A percentile compares a stretch with the other conserved stretches of the same genome.
phyloP scores from a whole-genome alignment of 2,329 filamentous ascomycete species.

The Cadophora sp. region DNA sequence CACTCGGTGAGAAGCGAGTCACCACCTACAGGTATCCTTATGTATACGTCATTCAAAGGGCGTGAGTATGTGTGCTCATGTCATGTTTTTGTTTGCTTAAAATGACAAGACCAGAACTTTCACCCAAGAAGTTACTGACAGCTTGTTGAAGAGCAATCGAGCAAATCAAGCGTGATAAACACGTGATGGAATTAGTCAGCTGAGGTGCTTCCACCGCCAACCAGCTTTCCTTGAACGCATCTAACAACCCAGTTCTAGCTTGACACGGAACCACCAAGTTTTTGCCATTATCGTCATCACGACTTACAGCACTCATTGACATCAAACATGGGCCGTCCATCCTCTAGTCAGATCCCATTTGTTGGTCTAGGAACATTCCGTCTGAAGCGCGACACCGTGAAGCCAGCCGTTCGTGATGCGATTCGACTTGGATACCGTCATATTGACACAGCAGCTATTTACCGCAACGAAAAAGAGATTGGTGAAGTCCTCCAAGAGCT shows the following conservation, averaged over 20 bases:
- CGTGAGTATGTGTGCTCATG: background rate
- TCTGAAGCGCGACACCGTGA: slow-evolving; percentile 69
- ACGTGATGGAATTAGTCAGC: background rate
- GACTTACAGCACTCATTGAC: background rate
- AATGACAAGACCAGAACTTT: too few relatives aligned
- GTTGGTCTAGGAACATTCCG: slow-evolving; percentile 84
- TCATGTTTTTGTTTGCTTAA: background rate
- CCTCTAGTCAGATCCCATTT: slow-evolving; percentile 62
- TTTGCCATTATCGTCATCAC: background rate
- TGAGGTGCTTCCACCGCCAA: too few relatives aligned
- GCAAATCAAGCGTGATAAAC: background rate
- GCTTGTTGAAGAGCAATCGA: background rate
- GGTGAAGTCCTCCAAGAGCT: slow-evolving; percentile 63
- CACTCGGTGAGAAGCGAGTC: slow-evolving; percentile 2
- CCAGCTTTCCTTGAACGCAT: too few relatives aligned
- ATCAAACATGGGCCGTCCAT: background rate
- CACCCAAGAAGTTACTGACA: too few relatives aligned
- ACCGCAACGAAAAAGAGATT: slow-evolving; percentile 77
- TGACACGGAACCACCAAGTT: background rate
- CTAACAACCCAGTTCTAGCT: background rate
- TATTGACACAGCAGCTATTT: slow-evolving; percentile 75
- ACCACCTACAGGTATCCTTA: background rate
- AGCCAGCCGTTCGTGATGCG: slow-evolving; percentile 73
- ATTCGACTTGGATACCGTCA: slow-evolving; percentile 74
- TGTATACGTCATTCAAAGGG: background rate